These are phyloP conservation scores for Colletotrichum scovillei DNA, from an alignment of 2,329 filamentous ascomycete species.

Conservation along the genomic window DNA sequence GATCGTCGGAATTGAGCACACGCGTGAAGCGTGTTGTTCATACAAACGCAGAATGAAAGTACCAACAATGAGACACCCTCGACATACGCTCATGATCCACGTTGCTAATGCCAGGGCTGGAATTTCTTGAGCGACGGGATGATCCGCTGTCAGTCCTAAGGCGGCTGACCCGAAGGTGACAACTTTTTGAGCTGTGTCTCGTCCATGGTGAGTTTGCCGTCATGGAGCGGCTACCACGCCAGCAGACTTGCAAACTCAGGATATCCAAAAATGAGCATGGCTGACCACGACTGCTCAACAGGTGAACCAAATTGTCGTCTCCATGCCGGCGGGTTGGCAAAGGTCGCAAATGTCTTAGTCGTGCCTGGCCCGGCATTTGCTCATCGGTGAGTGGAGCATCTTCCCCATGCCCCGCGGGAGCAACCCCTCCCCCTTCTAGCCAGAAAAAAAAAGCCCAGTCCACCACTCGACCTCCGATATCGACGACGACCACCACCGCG, in stretches of 20 bases:
- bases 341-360: not conserved
- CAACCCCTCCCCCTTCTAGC: not conserved
- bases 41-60: not conserved
- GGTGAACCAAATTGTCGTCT: not conserved
- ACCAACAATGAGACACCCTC: not conserved
- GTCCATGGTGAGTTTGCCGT: not conserved
- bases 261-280: not conserved
- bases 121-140: not conserved
- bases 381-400: constrained; percentile 6
- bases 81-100: not conserved
- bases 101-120: not conserved
- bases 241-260: too few relatives aligned
- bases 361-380: not conserved
- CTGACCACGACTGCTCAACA: not conserved
- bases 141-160: not conserved
- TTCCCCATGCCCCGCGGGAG: constrained; percentile 15
- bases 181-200: too few relatives aligned
- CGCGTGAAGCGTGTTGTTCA: not conserved
- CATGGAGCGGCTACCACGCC: not conserved
- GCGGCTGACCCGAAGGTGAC: too few relatives aligned
- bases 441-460: constrained; percentile 5
- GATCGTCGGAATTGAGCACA: not conserved
- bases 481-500: not conserved
- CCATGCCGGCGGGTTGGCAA: not conserved
- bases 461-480: constrained; percentile 18